These are phyloP conservation scores for Iberis amara DNA, from an alignment of 441 rosid genomes.

Conservation along the genomic window DNA sequence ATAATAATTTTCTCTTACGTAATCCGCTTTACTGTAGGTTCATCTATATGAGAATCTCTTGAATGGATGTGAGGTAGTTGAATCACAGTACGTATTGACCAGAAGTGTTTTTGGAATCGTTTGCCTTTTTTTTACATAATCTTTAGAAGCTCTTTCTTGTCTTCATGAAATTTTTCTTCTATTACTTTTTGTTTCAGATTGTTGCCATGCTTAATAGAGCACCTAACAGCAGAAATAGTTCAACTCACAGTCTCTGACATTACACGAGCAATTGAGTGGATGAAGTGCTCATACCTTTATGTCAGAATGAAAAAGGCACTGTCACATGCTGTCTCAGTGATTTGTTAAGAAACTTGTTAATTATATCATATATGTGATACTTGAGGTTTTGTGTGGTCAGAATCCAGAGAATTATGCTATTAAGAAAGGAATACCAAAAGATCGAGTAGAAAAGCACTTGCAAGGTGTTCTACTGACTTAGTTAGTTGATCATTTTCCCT, in stretches of 20 bases:
- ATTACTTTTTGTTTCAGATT: constrained; percentile 46
- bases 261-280: constrained; percentile 91
- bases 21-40: constrained; percentile 46
- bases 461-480: constrained; percentile 49
- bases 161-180: constrained; percentile 12
- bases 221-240: constrained; percentile 94
- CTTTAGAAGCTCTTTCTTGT: constrained; percentile 2
- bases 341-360: neutral
- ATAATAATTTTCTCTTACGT: neutral
- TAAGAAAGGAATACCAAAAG: constrained; percentile 68
- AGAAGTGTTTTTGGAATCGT: constrained; percentile 16
- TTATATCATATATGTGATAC: constrained; percentile 10
- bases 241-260: constrained; percentile 81
- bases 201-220: constrained; percentile 85
- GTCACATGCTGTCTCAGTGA: constrained; percentile 15
- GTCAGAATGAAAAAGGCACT: constrained; percentile 90
- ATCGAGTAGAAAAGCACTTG: constrained; percentile 73
- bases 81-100: constrained; percentile 74
- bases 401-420: constrained; percentile 84
- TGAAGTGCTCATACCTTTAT: constrained; percentile 87
- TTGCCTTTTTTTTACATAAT: constrained; percentile 8
- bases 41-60: constrained; percentile 89
- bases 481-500: constrained; percentile 14
- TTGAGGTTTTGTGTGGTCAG: constrained; percentile 35
- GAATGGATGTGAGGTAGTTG: constrained; percentile 91